Percentiles rank a stretch among this genome's conserved stretches.
Conservation (phyloP, 176 grass and related monocot species). For the Oryza coarctata region DNA sequence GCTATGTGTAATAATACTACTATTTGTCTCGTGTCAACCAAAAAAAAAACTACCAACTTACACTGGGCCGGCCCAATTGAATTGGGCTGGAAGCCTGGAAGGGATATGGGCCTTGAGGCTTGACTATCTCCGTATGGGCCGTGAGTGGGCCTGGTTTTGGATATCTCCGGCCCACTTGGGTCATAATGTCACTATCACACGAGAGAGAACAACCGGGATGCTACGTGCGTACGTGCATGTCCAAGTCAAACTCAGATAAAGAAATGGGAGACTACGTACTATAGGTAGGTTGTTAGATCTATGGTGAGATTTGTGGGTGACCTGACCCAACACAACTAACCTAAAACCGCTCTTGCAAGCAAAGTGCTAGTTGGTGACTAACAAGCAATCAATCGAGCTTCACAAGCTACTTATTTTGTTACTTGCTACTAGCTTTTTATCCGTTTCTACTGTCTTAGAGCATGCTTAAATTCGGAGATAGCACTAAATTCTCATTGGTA, state of each 20-base stretch:
- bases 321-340: not conserved
- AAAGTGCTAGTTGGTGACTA: not conserved
- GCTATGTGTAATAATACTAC: too few species aligned
- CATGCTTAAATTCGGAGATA: too few species aligned
- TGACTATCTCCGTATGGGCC: not conserved
- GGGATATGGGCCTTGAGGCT: not conserved
- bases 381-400: not conserved
- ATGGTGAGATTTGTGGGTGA: not conserved
- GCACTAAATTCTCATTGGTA: too few species aligned
- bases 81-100: not conserved
- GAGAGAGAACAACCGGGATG: too few species aligned
- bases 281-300: not conserved
- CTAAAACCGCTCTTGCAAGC: not conserved
- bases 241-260: not conserved
- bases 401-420: not conserved
- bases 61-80: not conserved
- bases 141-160: not conserved
- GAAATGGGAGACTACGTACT: not conserved
- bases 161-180: not conserved
- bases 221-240: not conserved
- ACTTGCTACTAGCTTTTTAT: too few species aligned
- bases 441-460: too few species aligned
- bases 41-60: too few species aligned
- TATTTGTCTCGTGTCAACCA: too few species aligned
- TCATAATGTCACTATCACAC: too few species aligned